Base-by-base conservation (phyloP, 2,329 filamentous ascomycete genomes). In the Paracorniculantispora psalliotae region DNA sequence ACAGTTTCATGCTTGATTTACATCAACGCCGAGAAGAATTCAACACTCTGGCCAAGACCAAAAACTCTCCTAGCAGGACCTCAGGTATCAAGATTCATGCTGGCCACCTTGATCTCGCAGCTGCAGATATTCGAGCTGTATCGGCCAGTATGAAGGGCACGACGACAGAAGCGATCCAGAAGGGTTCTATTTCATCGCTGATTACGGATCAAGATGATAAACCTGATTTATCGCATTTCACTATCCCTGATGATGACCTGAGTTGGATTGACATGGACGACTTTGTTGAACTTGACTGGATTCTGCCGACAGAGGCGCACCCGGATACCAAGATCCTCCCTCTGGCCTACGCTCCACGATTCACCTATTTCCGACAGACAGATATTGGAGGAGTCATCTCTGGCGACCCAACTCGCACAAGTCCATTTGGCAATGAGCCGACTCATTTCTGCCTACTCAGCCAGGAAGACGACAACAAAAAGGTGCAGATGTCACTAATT, bases 191-290 rank as follows among this genome's bases (percentile, higher is more conserved):
- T 15, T 75, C 80, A 2, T 76, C 78, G 10, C 72, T 84, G 56
- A 76, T 81, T 50, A 75, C 76, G 3, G 79, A 84, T 56, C 74
- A 81, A 54, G 82, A 85, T 26, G 81, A 82, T 9, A 82, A 82
- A 8, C 83, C 83, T 3, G 88, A 93, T 69, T 79, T 96, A 52
- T 96, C 92, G 0, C 88, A 89, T 56, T 99, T 99, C 70, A 93
- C 88, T 0, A 99, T 99, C 52, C 93, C 94, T 0, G 94, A 99
- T 71, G 90, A 96, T 57, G 94, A 99, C 68, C 87, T 92, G 65
- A 92, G 88, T 58, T 99, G 94, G 94, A 92, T 99, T 63, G 94
- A 99, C 68, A 97, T 99, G 92, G 94, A 99, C 69, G 94, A 99
- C 71, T 99, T 99, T 73, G 92, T 99, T 30, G 94, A 99, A 72